phyloP scores from a whole-genome alignment of 1,139 yeast species.

The Lodderomyces beijingensis region DNA sequence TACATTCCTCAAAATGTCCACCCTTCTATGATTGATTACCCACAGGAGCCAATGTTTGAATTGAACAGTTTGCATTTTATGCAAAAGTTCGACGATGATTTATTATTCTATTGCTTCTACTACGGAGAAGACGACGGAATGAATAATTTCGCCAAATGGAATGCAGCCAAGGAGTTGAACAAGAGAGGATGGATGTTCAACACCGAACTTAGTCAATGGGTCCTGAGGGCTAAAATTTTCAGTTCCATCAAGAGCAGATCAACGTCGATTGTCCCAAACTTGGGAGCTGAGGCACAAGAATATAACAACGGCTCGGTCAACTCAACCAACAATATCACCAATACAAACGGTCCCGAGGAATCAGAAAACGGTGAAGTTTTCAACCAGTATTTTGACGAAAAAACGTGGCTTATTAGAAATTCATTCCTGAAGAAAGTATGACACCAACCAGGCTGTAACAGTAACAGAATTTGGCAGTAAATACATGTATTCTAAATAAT shows the following conservation, averaged over 20 bases:
- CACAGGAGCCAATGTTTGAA: conserved; percentile 78
- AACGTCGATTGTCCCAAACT: too few relatives aligned
- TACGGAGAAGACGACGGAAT: conserved; percentile 52
- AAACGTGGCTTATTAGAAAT: conserved; percentile 46
- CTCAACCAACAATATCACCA: too few relatives aligned
- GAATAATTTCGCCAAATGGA: conserved; percentile 50
- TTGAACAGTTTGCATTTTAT: conserved; percentile 50
- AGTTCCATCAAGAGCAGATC: too few relatives aligned
- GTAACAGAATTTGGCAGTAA: background rate
- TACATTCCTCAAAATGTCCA: conserved; percentile 82
- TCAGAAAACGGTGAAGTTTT: conserved; percentile 16
- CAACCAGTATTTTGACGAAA: conserved; percentile 35
- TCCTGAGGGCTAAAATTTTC: conserved; percentile 39
- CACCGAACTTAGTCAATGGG: conserved; percentile 78
- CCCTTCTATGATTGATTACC: conserved; percentile 88
- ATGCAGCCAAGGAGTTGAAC: conserved; percentile 80
- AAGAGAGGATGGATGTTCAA: conserved; percentile 88
- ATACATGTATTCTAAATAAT: background rate
- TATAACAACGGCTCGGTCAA: too few relatives aligned
- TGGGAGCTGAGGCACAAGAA: too few relatives aligned
- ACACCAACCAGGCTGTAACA: too few relatives aligned
- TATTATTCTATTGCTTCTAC: conserved; percentile 89
- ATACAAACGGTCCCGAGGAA: conserved; percentile 30
- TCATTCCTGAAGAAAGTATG: background rate
- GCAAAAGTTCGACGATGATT: conserved; percentile 77